Conservation (phyloP, 2,329 filamentous ascomycete genomes). For the Epichloe glyceriae region DNA sequence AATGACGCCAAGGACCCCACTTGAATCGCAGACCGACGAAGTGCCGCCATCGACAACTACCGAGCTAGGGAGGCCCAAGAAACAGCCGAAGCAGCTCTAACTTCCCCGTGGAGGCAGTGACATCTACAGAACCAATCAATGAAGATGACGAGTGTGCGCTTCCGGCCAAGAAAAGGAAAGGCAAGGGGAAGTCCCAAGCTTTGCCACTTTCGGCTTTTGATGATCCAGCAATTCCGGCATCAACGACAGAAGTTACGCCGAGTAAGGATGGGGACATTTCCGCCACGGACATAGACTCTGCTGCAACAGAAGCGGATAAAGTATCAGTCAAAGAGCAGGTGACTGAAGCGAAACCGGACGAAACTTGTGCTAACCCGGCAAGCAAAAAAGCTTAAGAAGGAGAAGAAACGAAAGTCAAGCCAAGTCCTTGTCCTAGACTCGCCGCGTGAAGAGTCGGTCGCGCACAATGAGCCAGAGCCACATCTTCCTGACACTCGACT, state of each 20-base stretch:
- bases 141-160: conserved; percentile 10
- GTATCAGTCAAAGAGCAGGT: background rate
- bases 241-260: background rate
- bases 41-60: background rate
- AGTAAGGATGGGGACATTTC: background rate
- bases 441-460: background rate
- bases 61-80: background rate
- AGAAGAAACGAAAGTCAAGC: conserved; percentile 17
- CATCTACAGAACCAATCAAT: background rate
- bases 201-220: background rate
- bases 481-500: background rate
- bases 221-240: background rate
- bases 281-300: background rate
- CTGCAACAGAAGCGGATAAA: background rate
- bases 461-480: background rate
- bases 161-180: conserved; percentile 19
- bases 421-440: conserved; percentile 5
- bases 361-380: background rate
- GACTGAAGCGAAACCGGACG: conserved; percentile 13
- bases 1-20: conserved; percentile 2
- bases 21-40: background rate
- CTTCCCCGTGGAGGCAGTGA: background rate
- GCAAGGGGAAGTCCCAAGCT: conserved; percentile 17
- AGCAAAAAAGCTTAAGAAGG: conserved; percentile 16
- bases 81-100: background rate